Evolutionary conservation across 2,329 filamentous ascomycete genomes (phyloP).

Genomic region (Metarhizium album): DNA sequence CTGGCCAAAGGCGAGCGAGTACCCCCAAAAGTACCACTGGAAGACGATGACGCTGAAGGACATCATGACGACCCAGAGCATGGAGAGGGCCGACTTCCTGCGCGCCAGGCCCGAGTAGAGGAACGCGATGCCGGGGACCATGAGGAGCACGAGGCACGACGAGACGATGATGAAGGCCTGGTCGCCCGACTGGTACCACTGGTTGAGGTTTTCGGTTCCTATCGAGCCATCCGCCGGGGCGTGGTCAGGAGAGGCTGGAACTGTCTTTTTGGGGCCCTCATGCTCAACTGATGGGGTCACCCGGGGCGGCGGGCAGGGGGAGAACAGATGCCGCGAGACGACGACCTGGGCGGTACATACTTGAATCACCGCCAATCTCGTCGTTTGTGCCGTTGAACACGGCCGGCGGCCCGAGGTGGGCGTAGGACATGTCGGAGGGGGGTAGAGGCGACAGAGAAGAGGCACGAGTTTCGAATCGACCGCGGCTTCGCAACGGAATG

Average conservation of each 20-base stretch:
- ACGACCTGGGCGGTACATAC: constrained; percentile 38
- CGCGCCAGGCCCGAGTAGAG: constrained; percentile 96
- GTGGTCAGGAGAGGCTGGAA: constrained; percentile 1
- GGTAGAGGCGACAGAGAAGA: background rate
- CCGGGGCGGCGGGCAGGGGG: too few species aligned
- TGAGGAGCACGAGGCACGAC: constrained; percentile 87
- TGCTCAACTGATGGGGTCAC: too few species aligned
- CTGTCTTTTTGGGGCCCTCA: too few species aligned
- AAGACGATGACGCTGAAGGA: constrained; percentile 85
- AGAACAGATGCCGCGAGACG: background rate
- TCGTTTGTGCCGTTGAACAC: constrained; percentile 54
- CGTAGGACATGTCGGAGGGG: constrained; percentile 41
- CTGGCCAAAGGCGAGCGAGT: constrained; percentile 82
- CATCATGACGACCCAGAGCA: constrained; percentile 97
- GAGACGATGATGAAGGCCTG: constrained; percentile 87
- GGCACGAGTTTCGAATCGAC: background rate
- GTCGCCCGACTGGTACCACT: constrained; percentile 89
- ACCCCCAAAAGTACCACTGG: constrained; percentile 99
- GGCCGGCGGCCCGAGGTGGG: constrained; percentile 45
- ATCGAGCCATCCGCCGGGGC: constrained; percentile 23
- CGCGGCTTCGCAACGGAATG: too few species aligned
- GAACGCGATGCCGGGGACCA: constrained; percentile 94
- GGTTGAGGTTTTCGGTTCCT: constrained; percentile 78
- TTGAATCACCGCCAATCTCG: constrained; percentile 63
- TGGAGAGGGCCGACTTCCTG: constrained; percentile 89